Evolutionary conservation across 495 filamentous ascomycete genomes (phyloP).

Genomic region (Lepidopterella palustris): DNA sequence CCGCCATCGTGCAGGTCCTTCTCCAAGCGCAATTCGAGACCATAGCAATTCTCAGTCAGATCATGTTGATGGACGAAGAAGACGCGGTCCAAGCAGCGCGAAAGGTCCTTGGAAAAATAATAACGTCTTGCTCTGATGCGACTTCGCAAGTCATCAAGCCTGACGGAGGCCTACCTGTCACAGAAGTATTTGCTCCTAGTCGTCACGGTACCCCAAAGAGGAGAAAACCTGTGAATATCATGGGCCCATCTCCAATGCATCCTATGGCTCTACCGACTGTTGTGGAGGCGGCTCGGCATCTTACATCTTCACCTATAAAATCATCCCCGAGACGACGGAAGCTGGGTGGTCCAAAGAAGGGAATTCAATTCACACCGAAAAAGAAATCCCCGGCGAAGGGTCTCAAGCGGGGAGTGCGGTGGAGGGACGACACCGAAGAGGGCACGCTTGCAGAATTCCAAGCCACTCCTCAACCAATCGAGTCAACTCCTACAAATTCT

Average conservation of each 20-base stretch:
- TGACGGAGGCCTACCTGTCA: conserved; percentile 63
- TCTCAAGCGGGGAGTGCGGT: conserved; percentile 72
- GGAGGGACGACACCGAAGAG: conserved; percentile 84
- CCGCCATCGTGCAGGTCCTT: conserved; percentile 68
- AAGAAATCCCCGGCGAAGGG: conserved; percentile 58
- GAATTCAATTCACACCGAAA: conserved; percentile 76
- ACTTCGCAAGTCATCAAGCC: conserved; percentile 83
- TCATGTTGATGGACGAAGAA: conserved; percentile 70
- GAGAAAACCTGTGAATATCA: conserved; percentile 51
- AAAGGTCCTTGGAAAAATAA: conserved; percentile 67
- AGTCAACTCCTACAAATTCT: conserved; percentile 46
- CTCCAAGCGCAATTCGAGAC: conserved; percentile 89
- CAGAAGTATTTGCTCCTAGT: conserved; percentile 58
- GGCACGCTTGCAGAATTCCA: conserved; percentile 81
- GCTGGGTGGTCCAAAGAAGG: conserved; percentile 61
- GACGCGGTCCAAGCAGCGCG: conserved; percentile 78
- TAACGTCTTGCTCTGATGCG: conserved; percentile 65
- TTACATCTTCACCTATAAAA: conserved; percentile 52
- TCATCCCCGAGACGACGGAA: conserved; percentile 77
- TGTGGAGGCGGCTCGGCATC: conserved; percentile 36
- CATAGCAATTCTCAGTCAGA: conserved; percentile 69
- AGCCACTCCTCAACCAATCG: conserved; percentile 68
- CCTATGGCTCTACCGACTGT: conserved; percentile 14
- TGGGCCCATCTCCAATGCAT: conserved; percentile 36
- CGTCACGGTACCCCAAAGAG: conserved; percentile 67